Evolutionary conservation across 164 flowering plant genomes (phyloP), one percentile per base, ranked within the genome.

Genomic region (Umbellularia californica): DNA sequence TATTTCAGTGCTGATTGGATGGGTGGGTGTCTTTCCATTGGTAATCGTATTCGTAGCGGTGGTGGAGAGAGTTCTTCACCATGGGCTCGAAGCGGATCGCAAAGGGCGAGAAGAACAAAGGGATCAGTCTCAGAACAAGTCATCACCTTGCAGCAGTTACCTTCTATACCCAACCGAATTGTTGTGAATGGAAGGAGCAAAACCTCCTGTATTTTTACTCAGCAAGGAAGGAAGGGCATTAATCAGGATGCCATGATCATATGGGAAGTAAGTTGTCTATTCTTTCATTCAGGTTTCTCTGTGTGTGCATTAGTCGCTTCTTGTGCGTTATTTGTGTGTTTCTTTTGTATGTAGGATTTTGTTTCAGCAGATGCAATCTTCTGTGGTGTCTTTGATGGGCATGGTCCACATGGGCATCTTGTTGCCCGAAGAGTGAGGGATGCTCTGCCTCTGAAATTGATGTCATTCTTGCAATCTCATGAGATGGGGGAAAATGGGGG

Each of bases 311-410:
- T 10, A 3, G 65, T 24, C 65, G 66, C 47, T 76, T 74, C 69
- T 71, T 50, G 47, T 55, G 47, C 19, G 23, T 71, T 25, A 30
- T 15, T 15, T 62, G 20, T 76, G 14, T 73, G 6, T 51, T 13
- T 79, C 47, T 74, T n/a, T 60, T 74, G 24, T 27, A 14, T 80
- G 81, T 74, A 94, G 98, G 94, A 94, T 83, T 94, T 92, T 80
- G 85, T 83, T 78, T 77, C 87, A 2, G 93, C 90, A 64, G 98
- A 90, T 82, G 82, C 82, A 70, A 87, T 84, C 1, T 91, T 94
- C 70, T 94, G 97, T 81, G 97, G 97, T 22, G 89, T 94, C n/a
- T 94, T 94, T 84, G 98, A 94, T 80, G 98, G 98, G 25, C 98
- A 94, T 82, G 98, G 97, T 63, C 98, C 97, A 2, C 82, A 89